These are phyloP conservation scores for Fusarium paranaense DNA, from an alignment of 2,329 filamentous ascomycete genomes.

Conservation along the genomic window DNA sequence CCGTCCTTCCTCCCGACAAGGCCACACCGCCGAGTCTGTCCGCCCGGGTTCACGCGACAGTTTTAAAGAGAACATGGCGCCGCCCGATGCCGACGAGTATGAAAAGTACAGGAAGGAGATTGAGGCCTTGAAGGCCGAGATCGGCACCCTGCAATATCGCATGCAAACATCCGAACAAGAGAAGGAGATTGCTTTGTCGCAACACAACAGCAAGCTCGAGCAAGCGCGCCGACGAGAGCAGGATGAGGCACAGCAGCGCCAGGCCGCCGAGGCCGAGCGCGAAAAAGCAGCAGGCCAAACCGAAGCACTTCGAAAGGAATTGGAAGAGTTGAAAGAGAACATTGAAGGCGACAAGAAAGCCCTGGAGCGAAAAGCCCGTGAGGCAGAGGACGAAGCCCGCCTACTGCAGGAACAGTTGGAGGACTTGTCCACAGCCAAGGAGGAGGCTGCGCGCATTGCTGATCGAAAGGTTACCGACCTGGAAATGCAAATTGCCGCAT, in stretches of 20 bases:
- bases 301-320: slow-evolving; percentile 63
- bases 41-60: slow-evolving; percentile 66
- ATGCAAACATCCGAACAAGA: slow-evolving; percentile 90
- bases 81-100: slow-evolving; percentile 68
- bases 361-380: slow-evolving; percentile 75
- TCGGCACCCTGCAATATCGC: slow-evolving; percentile 89
- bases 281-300: slow-evolving; percentile 62
- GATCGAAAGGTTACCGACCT: slow-evolving; percentile 68
- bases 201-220: slow-evolving; percentile 85
- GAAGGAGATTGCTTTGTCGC: slow-evolving; percentile 80
- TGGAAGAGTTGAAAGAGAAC: slow-evolving; percentile 63
- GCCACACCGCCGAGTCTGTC: slow-evolving; percentile 53
- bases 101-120: slow-evolving; percentile 67
- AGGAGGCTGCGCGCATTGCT: slow-evolving; percentile 74
- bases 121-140: slow-evolving; percentile 88
- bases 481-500: slow-evolving; percentile 61
- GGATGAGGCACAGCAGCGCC: slow-evolving; percentile 79
- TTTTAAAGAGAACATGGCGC: slow-evolving; percentile 70
- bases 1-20: slow-evolving; percentile 56
- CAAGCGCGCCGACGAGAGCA: slow-evolving; percentile 85
- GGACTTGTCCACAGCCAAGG: slow-evolving; percentile 71
- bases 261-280: slow-evolving; percentile 68
- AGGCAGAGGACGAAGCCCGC: slow-evolving; percentile 78
- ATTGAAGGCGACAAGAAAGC: slow-evolving; percentile 70
- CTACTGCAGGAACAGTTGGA: slow-evolving; percentile 84